A percentile compares a stretch with the other conserved stretches of the same genome.
Evolutionary conservation across 2,329 filamentous ascomycete genomes (phyloP).

Genomic region (Phoma sp.): DNA sequence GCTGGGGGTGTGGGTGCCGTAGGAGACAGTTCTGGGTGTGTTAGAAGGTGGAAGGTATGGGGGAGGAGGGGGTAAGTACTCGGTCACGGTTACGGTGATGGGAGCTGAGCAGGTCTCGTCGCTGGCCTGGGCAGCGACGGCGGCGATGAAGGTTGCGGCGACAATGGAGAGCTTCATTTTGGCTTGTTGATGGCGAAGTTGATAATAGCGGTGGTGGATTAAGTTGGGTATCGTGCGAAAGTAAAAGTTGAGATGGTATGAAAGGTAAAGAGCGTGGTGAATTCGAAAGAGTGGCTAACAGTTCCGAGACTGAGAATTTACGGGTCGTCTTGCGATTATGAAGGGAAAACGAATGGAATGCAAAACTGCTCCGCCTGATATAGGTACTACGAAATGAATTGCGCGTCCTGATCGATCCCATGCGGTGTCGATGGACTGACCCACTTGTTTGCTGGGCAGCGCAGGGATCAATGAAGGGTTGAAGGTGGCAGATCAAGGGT

Average conservation of each 20-base stretch:
- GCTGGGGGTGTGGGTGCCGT: conserved; percentile 30
- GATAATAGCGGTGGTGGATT: conserved; percentile 9
- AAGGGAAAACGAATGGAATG: conserved; percentile 3
- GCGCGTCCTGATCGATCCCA: conserved; percentile 8
- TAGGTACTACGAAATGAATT: conserved; percentile 16
- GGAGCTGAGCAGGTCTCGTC: conserved; percentile 32
- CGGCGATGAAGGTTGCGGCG: conserved; percentile 35
- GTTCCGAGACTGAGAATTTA: conserved; percentile 14
- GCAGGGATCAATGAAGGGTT: conserved; percentile 5
- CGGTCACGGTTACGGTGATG: conserved; percentile 39
- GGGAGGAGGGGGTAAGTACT: conserved; percentile 21
- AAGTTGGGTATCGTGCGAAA: conserved; percentile 11
- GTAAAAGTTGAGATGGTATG: conserved; percentile 12
- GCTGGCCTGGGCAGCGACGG: conserved; percentile 27
- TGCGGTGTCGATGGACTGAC: conserved; percentile 1
- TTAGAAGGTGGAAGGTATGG: conserved; percentile 5
- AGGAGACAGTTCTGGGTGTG: conserved; percentile 17
- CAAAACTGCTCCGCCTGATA: conserved; percentile 4
- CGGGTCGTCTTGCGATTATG: conserved; percentile 14
- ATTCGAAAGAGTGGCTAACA: conserved; percentile 14
- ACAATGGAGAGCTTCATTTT: conserved; percentile 43
- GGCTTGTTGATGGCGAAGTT: conserved; percentile 9
- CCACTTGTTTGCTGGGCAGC: conserved; percentile 6
- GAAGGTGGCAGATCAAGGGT: conserved; percentile 6
- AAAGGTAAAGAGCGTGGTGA: conserved; percentile 9